A percentile compares a stretch with the other conserved stretches of the same genome.
Evolutionary conservation across 2,329 filamentous ascomycete species (phyloP).

Genomic region (Exophiala sideris): DNA sequence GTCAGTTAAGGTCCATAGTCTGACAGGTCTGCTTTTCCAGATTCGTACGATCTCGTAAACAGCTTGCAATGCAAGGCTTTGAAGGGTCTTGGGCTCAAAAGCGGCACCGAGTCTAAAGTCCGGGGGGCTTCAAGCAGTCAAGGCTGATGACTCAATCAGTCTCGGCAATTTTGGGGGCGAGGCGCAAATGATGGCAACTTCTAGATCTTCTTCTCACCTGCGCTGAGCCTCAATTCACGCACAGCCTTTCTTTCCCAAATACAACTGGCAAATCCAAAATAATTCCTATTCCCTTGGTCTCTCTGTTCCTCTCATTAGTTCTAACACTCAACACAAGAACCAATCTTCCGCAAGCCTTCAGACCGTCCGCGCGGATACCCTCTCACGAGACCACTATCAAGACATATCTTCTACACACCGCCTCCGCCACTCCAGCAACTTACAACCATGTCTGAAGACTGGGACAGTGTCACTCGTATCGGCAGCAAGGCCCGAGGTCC

Average conservation of each 20-base stretch:
- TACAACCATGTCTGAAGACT: slow-evolving; percentile 52
- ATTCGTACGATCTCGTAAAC: too few relatives aligned
- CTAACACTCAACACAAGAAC: too few relatives aligned
- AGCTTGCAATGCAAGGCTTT: not conserved
- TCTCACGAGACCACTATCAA: not conserved
- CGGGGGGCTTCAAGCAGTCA: too few relatives aligned
- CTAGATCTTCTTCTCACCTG: slow-evolving; percentile 11
- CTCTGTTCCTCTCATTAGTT: too few relatives aligned
- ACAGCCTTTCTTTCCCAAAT: not conserved
- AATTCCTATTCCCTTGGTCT: too few relatives aligned
- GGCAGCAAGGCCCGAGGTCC: slow-evolving; percentile 72
- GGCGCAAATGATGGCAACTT: slow-evolving; percentile 21
- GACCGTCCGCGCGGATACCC: not conserved
- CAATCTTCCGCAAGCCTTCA: too few relatives aligned
- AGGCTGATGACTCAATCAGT: slow-evolving; percentile 19
- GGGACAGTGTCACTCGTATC: slow-evolving; percentile 89
- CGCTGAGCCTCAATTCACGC: not conserved
- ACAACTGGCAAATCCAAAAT: not conserved
- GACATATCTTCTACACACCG: slow-evolving; percentile 1
- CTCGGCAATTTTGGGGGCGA: not conserved
- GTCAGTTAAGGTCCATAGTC: too few relatives aligned
- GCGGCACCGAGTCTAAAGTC: too few relatives aligned
- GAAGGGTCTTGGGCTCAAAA: not conserved
- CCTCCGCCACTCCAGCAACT: not conserved
- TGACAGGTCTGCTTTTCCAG: too few relatives aligned